phyloP scores from a whole-genome alignment of 768 basidiomycete species.

The Xerocomellus dryophilus region DNA sequence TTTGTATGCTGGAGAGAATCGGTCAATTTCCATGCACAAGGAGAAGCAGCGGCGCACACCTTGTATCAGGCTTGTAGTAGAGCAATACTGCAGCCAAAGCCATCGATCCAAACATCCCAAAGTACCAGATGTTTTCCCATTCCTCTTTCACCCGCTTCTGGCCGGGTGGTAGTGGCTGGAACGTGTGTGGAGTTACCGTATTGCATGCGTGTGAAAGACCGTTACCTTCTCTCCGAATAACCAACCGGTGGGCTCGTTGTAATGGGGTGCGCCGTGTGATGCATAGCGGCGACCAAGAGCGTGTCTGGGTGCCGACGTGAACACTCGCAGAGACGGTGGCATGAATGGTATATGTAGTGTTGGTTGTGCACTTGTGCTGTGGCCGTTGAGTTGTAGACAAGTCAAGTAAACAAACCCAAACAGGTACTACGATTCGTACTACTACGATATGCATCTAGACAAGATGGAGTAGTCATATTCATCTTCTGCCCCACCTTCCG shows the following conservation, averaged over 20 bases:
- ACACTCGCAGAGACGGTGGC: conserved; percentile 47
- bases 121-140: conserved; percentile 90
- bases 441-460: conserved; percentile 25
- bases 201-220: neutral
- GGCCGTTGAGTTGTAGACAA: neutral
- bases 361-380: neutral
- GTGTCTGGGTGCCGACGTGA: conserved; percentile 22
- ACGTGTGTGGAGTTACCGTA: neutral
- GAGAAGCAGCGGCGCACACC: conserved; percentile 45
- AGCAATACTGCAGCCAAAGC: conserved; percentile 68
- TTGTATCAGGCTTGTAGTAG: conserved; percentile 93
- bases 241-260: conserved; percentile 85
- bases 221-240: conserved; percentile 86
- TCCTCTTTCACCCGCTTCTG: conserved; percentile 85
- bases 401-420: conserved; percentile 26
- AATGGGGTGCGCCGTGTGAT: conserved; percentile 77
- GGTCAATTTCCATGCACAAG: conserved; percentile 2
- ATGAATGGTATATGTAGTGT: conserved; percentile 26
- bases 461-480: conserved; percentile 40
- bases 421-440: too few species aligned
- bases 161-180: conserved; percentile 70
- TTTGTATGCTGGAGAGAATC: conserved; percentile 63
- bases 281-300: conserved; percentile 48
- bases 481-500: conserved; percentile 29
- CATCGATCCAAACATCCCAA: conserved; percentile 90